Evolutionary conservation across 2,329 filamentous ascomycete genomes (phyloP).

Genomic region (Cladophialophora yegresii): DNA sequence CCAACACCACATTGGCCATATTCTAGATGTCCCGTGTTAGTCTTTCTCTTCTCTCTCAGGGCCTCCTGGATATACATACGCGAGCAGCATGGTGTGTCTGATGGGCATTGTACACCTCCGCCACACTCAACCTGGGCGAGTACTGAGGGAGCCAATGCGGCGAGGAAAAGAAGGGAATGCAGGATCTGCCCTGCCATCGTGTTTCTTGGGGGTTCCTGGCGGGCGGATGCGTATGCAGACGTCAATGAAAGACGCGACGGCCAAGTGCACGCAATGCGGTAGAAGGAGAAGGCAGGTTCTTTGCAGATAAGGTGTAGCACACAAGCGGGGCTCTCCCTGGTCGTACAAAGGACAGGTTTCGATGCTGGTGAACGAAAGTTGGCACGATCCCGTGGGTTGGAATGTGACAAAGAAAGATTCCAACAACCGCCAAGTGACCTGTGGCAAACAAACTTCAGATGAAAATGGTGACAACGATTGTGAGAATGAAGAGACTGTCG

Average conservation of each 20-base stretch:
- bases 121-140: slow-evolving; percentile 44
- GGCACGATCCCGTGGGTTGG: slow-evolving; percentile 13
- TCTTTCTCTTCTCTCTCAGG: background rate
- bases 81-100: slow-evolving; percentile 74
- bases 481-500: slow-evolving; percentile 3
- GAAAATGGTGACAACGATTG: slow-evolving; percentile 15
- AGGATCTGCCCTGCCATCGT: slow-evolving; percentile 28
- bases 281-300: slow-evolving; percentile 1
- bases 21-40: slow-evolving; percentile 55
- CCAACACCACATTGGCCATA: slow-evolving; percentile 92
- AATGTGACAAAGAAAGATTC: slow-evolving; percentile 15
- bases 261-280: slow-evolving; percentile 1
- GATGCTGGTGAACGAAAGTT: slow-evolving; percentile 22
- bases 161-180: slow-evolving; percentile 24
- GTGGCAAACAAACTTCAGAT: slow-evolving; percentile 10
- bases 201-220: background rate
- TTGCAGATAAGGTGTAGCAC: slow-evolving; percentile 1
- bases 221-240: slow-evolving; percentile 25
- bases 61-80: slow-evolving; percentile 57
- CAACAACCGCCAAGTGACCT: slow-evolving; percentile 4
- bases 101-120: slow-evolving; percentile 64
- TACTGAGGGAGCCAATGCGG: slow-evolving; percentile 33
- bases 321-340: slow-evolving; percentile 6
- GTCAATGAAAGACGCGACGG: slow-evolving; percentile 24
- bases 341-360: slow-evolving; percentile 22